These are phyloP conservation scores for Neurospora hispaniola DNA, from an alignment of 495 filamentous ascomycete genomes.

Conservation along the genomic window DNA sequence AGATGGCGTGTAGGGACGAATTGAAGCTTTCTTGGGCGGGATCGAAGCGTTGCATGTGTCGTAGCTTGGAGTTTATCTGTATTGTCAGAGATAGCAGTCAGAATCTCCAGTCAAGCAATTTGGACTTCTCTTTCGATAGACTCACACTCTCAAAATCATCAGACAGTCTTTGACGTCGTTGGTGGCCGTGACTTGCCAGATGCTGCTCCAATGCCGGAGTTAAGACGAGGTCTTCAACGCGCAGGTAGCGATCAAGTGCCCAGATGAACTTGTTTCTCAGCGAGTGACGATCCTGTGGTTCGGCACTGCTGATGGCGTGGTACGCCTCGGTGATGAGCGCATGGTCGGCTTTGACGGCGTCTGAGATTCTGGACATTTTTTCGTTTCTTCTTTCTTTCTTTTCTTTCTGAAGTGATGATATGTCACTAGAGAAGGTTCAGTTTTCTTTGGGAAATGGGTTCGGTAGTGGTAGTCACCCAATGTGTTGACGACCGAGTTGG, in stretches of 20 bases:
- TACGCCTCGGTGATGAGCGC: conserved; percentile 9
- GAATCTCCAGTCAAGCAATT: background rate
- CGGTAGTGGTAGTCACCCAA: background rate
- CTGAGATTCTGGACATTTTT: conserved; percentile 20
- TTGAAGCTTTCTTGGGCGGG: conserved; percentile 15
- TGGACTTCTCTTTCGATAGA: background rate
- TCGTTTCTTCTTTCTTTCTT: background rate
- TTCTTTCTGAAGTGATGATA: background rate
- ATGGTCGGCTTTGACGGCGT: conserved; percentile 17
- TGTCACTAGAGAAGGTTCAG: background rate
- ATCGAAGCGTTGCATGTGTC: conserved; percentile 15
- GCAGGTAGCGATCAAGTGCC: conserved; percentile 17
- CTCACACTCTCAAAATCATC: conserved; percentile 20
- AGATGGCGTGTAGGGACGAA: conserved; percentile 16
- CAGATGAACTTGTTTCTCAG: conserved; percentile 15
- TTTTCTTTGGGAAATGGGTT: background rate
- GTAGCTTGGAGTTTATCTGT: conserved; percentile 20
- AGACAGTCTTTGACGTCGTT: conserved; percentile 13
- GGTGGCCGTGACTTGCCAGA: conserved; percentile 7
- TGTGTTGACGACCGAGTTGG: background rate
- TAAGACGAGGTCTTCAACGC: conserved; percentile 20
- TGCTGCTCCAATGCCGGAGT: conserved; percentile 18
- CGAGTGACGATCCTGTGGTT: conserved; percentile 9
- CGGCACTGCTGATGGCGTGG: conserved; percentile 4
- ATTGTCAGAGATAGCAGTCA: background rate